A percentile compares a stretch with the other conserved stretches of the same genome.
These are phyloP conservation scores for Physcomitrium patens DNA, from an alignment of 225 moss, liverwort and hornwort genomes.

Conservation along the genomic window DNA sequence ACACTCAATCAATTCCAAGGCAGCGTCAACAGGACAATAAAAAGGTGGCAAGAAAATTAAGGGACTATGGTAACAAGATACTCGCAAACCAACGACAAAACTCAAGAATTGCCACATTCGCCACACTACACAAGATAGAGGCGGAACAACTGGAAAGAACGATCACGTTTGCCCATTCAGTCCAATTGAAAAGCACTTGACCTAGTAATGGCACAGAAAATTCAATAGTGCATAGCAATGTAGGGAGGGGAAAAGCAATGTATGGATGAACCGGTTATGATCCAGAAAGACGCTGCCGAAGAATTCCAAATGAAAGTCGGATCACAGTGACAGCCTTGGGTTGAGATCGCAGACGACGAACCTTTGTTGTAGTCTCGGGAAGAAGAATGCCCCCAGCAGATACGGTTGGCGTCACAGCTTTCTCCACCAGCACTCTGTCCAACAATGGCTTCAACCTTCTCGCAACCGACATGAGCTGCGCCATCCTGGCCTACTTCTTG, in stretches of 20 bases:
- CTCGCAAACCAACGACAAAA: too few relatives aligned
- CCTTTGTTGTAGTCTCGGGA: conserved; percentile 34
- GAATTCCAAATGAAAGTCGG: not conserved
- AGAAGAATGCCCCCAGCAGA: conserved; percentile 81
- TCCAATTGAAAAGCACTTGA: not conserved
- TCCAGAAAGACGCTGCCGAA: not conserved
- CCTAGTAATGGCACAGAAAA: not conserved
- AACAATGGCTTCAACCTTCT: conserved; percentile 82
- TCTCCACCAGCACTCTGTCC: conserved; percentile 93
- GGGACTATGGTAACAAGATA: too few relatives aligned
- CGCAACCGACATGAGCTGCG: conserved; percentile 53
- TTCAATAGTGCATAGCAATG: not conserved
- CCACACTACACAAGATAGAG: not conserved
- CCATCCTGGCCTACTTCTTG: conserved; percentile 46
- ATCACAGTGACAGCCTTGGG: not conserved
- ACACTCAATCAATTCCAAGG: too few relatives aligned
- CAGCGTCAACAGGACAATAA: too few relatives aligned
- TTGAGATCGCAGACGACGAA: not conserved
- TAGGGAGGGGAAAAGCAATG: too few relatives aligned
- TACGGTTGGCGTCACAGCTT: conserved; percentile 84
- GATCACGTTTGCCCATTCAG: not conserved
- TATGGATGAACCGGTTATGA: not conserved
- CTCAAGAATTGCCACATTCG: too few relatives aligned
- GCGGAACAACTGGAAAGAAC: not conserved
- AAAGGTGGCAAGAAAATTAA: too few relatives aligned